Base-by-base conservation (phyloP, 2,329 filamentous ascomycete genomes). In the Macrophomina pseudophaseolina region DNA sequence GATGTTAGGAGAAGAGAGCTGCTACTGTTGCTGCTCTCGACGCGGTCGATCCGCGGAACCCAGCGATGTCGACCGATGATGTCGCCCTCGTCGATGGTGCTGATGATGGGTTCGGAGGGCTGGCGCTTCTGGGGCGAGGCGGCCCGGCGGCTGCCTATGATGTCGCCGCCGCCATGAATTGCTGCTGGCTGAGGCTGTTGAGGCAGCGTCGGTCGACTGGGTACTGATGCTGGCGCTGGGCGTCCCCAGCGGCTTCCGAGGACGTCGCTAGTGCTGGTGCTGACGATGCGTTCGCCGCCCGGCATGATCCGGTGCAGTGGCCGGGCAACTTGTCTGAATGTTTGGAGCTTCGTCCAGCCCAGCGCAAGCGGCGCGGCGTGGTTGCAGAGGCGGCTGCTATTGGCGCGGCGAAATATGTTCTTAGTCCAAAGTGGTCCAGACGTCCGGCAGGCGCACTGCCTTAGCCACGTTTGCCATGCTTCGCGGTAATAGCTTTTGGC, bases 1-100 rank as follows among this genome's bases (percentile, higher is more conserved):
- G 54, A 59, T 4, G 18, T 8, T 28, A 48, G 56, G 40, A 59
- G 23, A 5, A 2, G 38, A 23, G 23, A 2, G 23, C 23, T 23
- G 23, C 23, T 23, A 23, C 23, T 23, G 12, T 12, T 7, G 23
- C 11, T 14, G 56, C 11, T n/a, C 12, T 7, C 3, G 1, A 44
- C 16, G 16, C 56, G 56, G 56, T 60, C 56, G 56, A 60, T 60
- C 5, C 23, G 30, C 14, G 56, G 56, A 6, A 48, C 56, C 56
- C 56, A 64, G 40, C 51, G 49, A 4, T 28, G 23, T 33, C 38
- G 33, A 16, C 63, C 63, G 35, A 65, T 65, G 49, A 65, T 65
- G 63, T 65, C 63, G 63, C 38, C 63, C 2, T 54, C 52, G 51
- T 56, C 38, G 38, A 42, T 53, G 48, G 60, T 53, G 60, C 42